Evolutionary conservation across 805 yeast genomes (phyloP), one percentile per base, ranked within the genome.

Genomic region (Zygoascus biomembranicola): DNA sequence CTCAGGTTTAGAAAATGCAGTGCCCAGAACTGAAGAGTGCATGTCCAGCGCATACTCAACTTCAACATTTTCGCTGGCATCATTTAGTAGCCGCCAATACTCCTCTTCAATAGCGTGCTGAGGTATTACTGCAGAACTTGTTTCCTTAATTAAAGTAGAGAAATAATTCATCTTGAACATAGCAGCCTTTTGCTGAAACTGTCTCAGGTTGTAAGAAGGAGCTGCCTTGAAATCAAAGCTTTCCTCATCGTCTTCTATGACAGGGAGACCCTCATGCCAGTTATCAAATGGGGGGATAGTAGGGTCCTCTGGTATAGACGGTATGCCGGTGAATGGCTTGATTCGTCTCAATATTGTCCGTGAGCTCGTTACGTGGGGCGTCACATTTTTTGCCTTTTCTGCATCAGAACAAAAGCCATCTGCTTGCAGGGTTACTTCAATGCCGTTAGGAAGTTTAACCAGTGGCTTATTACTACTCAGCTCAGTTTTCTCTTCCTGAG

Each of bases 31-130:
- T 31, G 72, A 73, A 66, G 83, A 80, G 65, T 85, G 92, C 42
- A 89, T 83, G 71, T 89, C 95, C 0, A 95, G 90, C 19, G 96
- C 96, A 65, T 89, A 88, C 57, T 81, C 78, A 16, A 85, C 89
- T 59, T 81, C 83, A 18, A 85, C 61, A 28, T 74, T 75, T n/a
- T 69, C 57, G 11, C 67, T 67, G n/a, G 68, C 69, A 26, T 70
- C 66, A 48, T 69, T 62, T 31, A 73, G 63, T 1, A 77, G 73
- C 43, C 75, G 68, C 96, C 96, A 89, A 66, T 87, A 89, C 49
- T 80, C 77, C 19, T 64, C 60, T 62, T 88, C 96, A 43, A 87
- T 63, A 5, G 63, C 61, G 39, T 75, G 73, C 10, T 68, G 64
- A 20, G 47, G 8, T 9, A 42, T 18, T n/a, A 14, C 32, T 4